phyloP scores from a whole-genome alignment of 306 rosid genomes.

The Dicorynia guianensis region DNA sequence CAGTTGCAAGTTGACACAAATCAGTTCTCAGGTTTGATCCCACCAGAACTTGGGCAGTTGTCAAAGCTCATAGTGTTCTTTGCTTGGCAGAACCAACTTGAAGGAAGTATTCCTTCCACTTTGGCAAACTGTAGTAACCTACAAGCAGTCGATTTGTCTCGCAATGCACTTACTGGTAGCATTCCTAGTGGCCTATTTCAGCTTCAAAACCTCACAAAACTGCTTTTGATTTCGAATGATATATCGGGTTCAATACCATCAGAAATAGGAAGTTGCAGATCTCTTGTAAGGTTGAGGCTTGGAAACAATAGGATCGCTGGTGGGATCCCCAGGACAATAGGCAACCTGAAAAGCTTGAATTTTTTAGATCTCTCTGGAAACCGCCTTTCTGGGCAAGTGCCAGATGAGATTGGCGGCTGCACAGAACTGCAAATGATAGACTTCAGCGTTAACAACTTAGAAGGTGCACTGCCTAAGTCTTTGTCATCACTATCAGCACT shows the following conservation, averaged over 20 bases:
- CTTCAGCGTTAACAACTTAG: constrained; percentile 67
- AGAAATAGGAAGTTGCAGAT: constrained; percentile 79
- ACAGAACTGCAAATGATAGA: constrained; percentile 84
- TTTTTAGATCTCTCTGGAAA: constrained; percentile 84
- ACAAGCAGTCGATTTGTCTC: constrained; percentile 82
- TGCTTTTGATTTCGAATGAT: constrained; percentile 85
- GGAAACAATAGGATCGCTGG: constrained; percentile 80
- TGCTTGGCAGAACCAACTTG: constrained; percentile 93
- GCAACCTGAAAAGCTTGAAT: constrained; percentile 65
- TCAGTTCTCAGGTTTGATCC: constrained; percentile 91
- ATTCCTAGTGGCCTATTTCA: constrained; percentile 77
- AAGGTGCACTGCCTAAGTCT: constrained; percentile 69
- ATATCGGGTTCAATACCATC: constrained; percentile 81
- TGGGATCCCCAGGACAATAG: constrained; percentile 71
- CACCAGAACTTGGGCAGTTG: constrained; percentile 73
- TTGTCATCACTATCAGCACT: constrained; percentile 72
- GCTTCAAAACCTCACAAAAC: constrained; percentile 85
- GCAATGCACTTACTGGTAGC: constrained; percentile 74
- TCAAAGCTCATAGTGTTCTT: constrained; percentile 72
- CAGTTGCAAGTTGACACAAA: constrained; percentile 92
- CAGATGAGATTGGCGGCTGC: constrained; percentile 84
- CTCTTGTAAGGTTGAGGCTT: constrained; percentile 81
- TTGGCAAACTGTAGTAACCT: constrained; percentile 70
- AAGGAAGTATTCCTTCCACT: constrained; percentile 85
- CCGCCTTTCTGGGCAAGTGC: constrained; percentile 73